Base-by-base conservation (phyloP, 352 stramenopile species). In the Phytophthora vignae region DNA sequence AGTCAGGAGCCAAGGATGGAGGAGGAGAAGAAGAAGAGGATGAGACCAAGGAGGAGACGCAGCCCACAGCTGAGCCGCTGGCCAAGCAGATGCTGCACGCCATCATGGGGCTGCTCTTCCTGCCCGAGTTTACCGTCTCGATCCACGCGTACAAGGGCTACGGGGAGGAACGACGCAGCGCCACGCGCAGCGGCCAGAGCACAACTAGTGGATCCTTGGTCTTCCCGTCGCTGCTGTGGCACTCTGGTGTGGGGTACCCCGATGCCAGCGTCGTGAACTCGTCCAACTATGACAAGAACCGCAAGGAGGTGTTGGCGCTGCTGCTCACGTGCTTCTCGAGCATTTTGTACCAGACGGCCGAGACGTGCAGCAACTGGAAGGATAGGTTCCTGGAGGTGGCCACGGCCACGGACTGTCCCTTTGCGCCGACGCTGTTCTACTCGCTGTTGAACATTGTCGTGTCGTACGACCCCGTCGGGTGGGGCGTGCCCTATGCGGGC, bases 401-500 rank as follows among this genome's bases (percentile, higher is more conserved):
- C 0, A 97, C 93, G 2, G 90, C 90, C 2, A 74, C 76, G 0
- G 92, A 98, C 70, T 97, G 95, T 22, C 95, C 93, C 9, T 99
- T 99, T 81, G 91, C 92, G 6, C 86, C 93, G 3, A 98, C 96
- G 56, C 81, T 99, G 5, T 99, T 99, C 69, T 99, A 98, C 76
- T 98, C 94, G 52, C 78, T 99, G 14, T 64, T 99, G 56, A 99
- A 99, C 66, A 97, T 96, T 22, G 93, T 99, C 15, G 77, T 99
- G 27, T 85, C 87, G 11, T 99, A 99, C 72, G 96, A 99, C 71
- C 95, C 97, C 0, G 87, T 95, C 11, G 94, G 92, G 21, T 97
- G 87, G 84, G 90, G 88, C 11, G 85, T 98, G 7, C 94, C 94
- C 0, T 98, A 98, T 64, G 84, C 87, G 1, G 83, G 87, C 3